Evolutionary conservation across 306 rosid species (phyloP).

Genomic region (Abrus pulchellus): DNA sequence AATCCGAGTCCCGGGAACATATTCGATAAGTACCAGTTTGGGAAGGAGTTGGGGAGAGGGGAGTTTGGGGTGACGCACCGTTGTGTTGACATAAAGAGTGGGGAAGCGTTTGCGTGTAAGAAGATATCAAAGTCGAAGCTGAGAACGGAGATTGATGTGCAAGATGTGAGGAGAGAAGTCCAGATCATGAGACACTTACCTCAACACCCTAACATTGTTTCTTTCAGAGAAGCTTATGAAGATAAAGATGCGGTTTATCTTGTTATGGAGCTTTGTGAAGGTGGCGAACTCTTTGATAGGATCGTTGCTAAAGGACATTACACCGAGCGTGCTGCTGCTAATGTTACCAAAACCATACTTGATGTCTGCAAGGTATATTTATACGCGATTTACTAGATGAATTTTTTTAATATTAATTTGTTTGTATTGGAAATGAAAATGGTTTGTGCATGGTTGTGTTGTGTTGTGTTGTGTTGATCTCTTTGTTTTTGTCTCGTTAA

Average conservation of each 20-base stretch:
- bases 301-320: slow-evolving; percentile 87
- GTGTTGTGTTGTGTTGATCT: neutral
- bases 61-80: slow-evolving; percentile 84
- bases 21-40: slow-evolving; percentile 61
- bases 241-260: slow-evolving; percentile 87
- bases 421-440: neutral
- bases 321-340: slow-evolving; percentile 90
- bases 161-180: slow-evolving; percentile 90
- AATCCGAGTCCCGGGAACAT: slow-evolving; percentile 62
- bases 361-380: slow-evolving; percentile 80
- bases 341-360: slow-evolving; percentile 73
- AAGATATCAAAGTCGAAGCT: slow-evolving; percentile 79
- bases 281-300: slow-evolving; percentile 92
- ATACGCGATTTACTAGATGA: no score
- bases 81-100: slow-evolving; percentile 57
- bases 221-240: slow-evolving; percentile 83
- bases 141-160: slow-evolving; percentile 79
- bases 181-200: slow-evolving; percentile 88
- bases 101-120: slow-evolving; percentile 73
- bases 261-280: slow-evolving; percentile 91
- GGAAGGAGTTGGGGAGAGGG: slow-evolving; percentile 84
- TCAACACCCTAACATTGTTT: slow-evolving; percentile 77
- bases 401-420: neutral
- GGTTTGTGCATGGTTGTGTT: neutral
- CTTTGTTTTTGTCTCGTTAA: no score